Percentiles rank a stretch among this genome's conserved stretches.
phyloP scores from a whole-genome alignment of 768 basidiomycete species.

The Termitomyces sp. region DNA sequence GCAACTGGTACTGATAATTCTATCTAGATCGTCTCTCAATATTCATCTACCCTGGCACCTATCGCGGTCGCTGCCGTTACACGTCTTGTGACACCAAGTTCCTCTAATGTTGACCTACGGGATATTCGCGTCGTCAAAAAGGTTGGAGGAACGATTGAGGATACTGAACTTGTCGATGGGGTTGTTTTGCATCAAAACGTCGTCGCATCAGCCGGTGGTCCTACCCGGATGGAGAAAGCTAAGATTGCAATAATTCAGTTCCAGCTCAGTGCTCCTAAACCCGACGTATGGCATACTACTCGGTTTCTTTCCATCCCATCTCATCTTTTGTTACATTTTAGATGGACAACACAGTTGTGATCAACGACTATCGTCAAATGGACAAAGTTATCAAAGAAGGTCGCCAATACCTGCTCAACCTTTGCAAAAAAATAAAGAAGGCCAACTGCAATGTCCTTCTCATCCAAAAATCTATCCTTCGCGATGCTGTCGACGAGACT shows the following conservation, averaged over 20 bases:
- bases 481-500: constrained; percentile 98
- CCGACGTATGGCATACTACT: constrained; percentile 64
- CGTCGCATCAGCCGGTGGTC: constrained; percentile 85
- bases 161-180: constrained; percentile 95
- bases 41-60: constrained; percentile 96
- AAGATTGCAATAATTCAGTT: constrained; percentile 99
- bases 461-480: constrained; percentile 98
- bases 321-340: constrained; percentile 27
- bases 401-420: constrained; percentile 93
- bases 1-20: not conserved
- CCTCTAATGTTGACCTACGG: constrained; percentile 93
- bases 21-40: constrained; percentile 93
- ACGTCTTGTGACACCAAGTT: constrained; percentile 82
- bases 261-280: constrained; percentile 96
- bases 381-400: constrained; percentile 99
- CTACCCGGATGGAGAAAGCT: constrained; percentile 94
- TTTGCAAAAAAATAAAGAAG: constrained; percentile 99
- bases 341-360: constrained; percentile 99
- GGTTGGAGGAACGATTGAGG: constrained; percentile 98
- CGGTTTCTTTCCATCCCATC: not conserved
- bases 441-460: constrained; percentile 99
- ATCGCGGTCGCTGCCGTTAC: constrained; percentile 97
- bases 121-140: constrained; percentile 98
- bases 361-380: constrained; percentile 99
- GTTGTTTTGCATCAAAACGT: constrained; percentile 98